Evolutionary conservation across 2,329 filamentous ascomycete species (phyloP), one percentile per base, ranked within the genome.

Genomic region (Amesomyces nigricolor): DNA sequence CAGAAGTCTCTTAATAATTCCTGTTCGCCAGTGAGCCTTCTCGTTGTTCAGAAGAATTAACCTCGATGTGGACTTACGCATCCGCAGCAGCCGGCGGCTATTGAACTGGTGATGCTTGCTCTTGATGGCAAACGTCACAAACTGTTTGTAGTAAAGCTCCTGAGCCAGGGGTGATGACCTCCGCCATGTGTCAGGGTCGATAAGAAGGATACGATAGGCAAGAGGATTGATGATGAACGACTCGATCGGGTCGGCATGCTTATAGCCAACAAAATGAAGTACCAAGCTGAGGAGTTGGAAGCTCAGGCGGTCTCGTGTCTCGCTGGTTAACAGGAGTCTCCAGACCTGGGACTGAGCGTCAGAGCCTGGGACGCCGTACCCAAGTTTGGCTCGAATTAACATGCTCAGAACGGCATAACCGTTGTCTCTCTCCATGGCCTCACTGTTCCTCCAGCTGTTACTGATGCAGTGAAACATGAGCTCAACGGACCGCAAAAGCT

Each of bases 141-240:
- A 97, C 67, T 99, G 94, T 58, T 86, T 85, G 71, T 96, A 97
- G 71, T 97, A 99, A 22, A 96, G 76, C 64, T 88, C 86, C 66
- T 96, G 90, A 0, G 91, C 89, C 16, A 85, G 79, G 5, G 83
- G 68, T 35, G 88, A 86, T 19, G 88, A 88, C 70, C 83, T 86
- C 61, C 92, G 83, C 94, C 94, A 99, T 17, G 92, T 87, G 65
- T 96, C 92, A 62, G 95, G 83, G 70, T 99, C 94, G 52, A 97
- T 89, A 29, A 99, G 78, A 16, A 99, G 77, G 35, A 96, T 86
- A 45, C 94, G 86, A 71, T 97, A 99, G 4, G 92, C 94, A 59
- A 99, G 78, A 0, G 94, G 92, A 64, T 99, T 99, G 63, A 95
- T 88, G 67, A 99, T 95, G 64, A 96, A 89, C 1, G 92, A 96